Base-by-base conservation (phyloP, 139 green algal genomes). In the Chlorokybus atmophyticus region DNA sequence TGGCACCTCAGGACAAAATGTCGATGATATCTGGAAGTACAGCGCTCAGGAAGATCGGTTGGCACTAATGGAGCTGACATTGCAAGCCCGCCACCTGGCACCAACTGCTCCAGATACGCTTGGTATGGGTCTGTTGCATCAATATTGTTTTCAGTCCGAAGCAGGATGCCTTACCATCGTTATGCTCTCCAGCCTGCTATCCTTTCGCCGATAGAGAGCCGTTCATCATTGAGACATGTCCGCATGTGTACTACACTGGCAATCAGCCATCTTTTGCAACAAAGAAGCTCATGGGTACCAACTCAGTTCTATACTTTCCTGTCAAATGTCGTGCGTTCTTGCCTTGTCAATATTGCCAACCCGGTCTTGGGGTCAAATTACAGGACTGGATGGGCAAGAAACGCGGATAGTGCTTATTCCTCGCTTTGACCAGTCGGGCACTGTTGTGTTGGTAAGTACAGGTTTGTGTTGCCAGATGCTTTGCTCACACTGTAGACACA, bases 41-140 rank as follows among this genome's bases (percentile, higher is more conserved):
- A 72, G 52, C 0, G 58, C 64, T 23, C 52, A 48, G 21, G 73
- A 76, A 14, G 67, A 80, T 29, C 53, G 63, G 8, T 10, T 88
- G n/a, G 66, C 68, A 7, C 52, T 93, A 27, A 59, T 96, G 68
- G 74, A 80, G 31, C 29, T 10, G 2, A 77, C 77, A 27, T 76
- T 98, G 48, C 30, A 57, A 7, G 95, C 83, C 80, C 72, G 84
- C 21, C 90, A 98, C 75, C 29, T 94, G 25, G 80, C 76, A 0
- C 91, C 88, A 40, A 97, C 85, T 27, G 85, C 85, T 1, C 91
- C 91, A n/a, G 91, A 98, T 75, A 97, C 90, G 4, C 82, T 98
- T 24, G 32, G 62, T 70, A 27, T 32, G 60, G 40, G 21, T 2
- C 40, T 6, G 39, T n/a, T n/a, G n/a, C n/a, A n/a, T n/a, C n/a